These are phyloP conservation scores for Myxozyma vanderwaltii DNA, from an alignment of 805 yeast species.

Conservation along the genomic window DNA sequence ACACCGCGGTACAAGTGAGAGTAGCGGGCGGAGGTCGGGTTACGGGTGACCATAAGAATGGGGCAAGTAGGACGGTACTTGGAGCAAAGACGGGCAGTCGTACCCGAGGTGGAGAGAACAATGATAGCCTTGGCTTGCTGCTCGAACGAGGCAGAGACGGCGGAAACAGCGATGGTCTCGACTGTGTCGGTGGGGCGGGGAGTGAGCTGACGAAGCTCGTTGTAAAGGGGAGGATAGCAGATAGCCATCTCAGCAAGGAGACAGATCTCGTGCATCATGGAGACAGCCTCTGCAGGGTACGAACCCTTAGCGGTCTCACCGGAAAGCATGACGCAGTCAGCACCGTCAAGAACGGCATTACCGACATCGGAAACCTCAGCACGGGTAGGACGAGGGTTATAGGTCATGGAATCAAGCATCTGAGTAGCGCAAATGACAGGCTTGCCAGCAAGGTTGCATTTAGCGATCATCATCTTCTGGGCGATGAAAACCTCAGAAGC, in stretches of 20 bases:
- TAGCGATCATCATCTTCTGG: conserved; percentile 98
- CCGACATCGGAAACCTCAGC: conserved; percentile 99
- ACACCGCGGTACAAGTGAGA: conserved; percentile 98
- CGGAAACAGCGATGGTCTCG: conserved; percentile 97
- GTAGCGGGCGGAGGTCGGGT: conserved; percentile 88
- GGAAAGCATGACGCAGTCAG: conserved; percentile 99
- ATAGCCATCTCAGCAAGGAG: conserved; percentile 95
- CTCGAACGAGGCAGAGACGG: conserved; percentile 94
- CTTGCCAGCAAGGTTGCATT: conserved; percentile 98
- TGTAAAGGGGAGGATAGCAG: conserved; percentile 78
- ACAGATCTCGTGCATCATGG: conserved; percentile 98
- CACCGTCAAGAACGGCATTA: conserved; percentile 98
- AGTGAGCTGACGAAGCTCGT: conserved; percentile 85
- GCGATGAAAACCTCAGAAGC: conserved; percentile 98
- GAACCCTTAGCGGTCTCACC: conserved; percentile 99
- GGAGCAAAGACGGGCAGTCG: conserved; percentile 92
- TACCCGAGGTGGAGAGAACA: conserved; percentile 92
- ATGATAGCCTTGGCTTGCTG: conserved; percentile 96
- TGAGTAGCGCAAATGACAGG: conserved; percentile 99
- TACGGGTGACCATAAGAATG: conserved; percentile 96
- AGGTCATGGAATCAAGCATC: conserved; percentile 99
- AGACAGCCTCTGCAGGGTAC: conserved; percentile 96
- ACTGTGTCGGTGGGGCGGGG: conserved; percentile 87
- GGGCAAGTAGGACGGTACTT: conserved; percentile 98
- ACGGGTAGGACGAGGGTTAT: conserved; percentile 99